These are phyloP conservation scores for Escallonia rubra DNA, from an alignment of 129 eudicot genomes.

Conservation along the genomic window DNA sequence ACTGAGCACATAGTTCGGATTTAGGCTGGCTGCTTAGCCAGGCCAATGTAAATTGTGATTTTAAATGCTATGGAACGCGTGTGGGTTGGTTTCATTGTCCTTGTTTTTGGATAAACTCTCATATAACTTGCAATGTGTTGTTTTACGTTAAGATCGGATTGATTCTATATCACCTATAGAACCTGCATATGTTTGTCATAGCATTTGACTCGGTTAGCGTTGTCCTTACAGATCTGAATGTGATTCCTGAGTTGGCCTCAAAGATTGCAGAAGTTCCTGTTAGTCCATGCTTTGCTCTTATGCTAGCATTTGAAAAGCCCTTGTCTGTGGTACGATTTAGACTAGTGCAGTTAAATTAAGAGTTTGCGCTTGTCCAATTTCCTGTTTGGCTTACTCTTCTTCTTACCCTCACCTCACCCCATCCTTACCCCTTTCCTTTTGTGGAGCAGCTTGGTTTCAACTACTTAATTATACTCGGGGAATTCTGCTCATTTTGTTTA, in stretches of 20 bases:
- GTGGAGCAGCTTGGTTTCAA: neutral
- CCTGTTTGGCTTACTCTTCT: neutral
- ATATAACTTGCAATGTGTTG: neutral
- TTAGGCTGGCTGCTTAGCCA: too few relatives aligned
- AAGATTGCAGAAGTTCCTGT: slow-evolving; percentile 62
- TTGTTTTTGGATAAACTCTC: neutral
- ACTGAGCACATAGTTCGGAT: too few relatives aligned
- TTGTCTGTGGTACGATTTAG: slow-evolving; percentile 55
- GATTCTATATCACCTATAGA: neutral
- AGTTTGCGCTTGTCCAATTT: neutral
- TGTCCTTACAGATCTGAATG: slow-evolving; percentile 39
- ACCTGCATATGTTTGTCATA: neutral
- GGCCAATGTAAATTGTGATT: too few relatives aligned
- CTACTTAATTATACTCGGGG: neutral
- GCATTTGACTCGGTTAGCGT: slow-evolving; percentile 3
- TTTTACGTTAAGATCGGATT: neutral
- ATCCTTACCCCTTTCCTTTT: neutral
- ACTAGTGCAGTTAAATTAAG: neutral
- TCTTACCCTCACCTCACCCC: neutral
- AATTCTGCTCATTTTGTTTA: neutral
- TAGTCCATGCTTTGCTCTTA: slow-evolving; percentile 78
- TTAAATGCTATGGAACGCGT: neutral
- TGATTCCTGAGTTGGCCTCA: slow-evolving; percentile 49
- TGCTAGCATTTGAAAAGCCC: slow-evolving; percentile 88
- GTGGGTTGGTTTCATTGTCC: neutral